Base-by-base conservation (phyloP, 129 eudicot genomes). In the Tagetes erecta region DNA sequence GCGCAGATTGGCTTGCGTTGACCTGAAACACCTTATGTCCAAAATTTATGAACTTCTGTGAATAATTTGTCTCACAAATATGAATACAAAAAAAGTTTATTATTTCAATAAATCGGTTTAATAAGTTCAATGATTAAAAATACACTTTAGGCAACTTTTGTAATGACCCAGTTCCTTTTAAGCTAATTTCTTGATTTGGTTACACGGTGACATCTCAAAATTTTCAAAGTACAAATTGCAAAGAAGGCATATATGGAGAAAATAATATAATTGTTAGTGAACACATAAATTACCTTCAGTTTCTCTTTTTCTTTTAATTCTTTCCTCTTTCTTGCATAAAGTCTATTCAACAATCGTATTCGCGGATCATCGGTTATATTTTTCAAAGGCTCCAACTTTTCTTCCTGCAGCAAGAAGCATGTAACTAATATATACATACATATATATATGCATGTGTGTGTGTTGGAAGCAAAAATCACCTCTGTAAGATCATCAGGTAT, bases 401-500 rank as follows among this genome's bases (percentile, higher is more conserved):
- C 98, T 79, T 92, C 96, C 98, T 92, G 89, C 30, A 59, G 59
- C 75, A 84, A 59, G 64, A 33, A 72, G 55, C 0, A 63, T 27
- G 2, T 20, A 20, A 20, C 27, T 20, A 20, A 20, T 0, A 20
- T 20, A 20, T 20, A 20, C 27, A 20, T 20, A 20, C 27, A 20
- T 20, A 20, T 20, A 20, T 20, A 20, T 20, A 20, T 20, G 27
- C 27, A 20, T 59, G 14, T 59, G 40, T 59, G 14, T 3, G 41
- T 59, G n/a, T 62, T 34, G 88, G 75, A 88, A 86, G 80, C 80
- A 71, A 72, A 79, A 79, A 73, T 76, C 64, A 92, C 98, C 98
- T 92, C 98, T 78, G 98, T 92, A 39, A 92, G 87, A 89, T 92
- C 98, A 73, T 92, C 98, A 13, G 98, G 96, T 52, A 92, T 81